Evolutionary conservation across 2,329 filamentous ascomycete genomes (phyloP).

Genomic region (Lecanicillium sp.): DNA sequence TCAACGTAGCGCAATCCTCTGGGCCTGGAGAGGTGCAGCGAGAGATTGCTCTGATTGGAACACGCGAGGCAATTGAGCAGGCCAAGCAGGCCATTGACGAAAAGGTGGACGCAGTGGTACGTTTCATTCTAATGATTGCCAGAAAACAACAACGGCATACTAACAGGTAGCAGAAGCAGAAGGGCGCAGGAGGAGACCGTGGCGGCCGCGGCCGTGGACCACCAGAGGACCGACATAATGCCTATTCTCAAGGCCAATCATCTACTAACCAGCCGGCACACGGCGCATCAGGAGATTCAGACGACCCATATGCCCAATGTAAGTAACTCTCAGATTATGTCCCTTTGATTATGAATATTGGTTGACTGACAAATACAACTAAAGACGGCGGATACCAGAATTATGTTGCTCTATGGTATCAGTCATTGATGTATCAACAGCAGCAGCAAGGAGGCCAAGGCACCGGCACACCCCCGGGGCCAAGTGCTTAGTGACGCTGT

Average conservation of each 20-base stretch:
- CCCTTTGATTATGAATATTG: neutral
- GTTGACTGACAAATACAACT: constrained; percentile 16
- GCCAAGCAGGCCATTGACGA: constrained; percentile 84
- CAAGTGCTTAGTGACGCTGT: neutral
- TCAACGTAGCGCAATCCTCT: constrained; percentile 80
- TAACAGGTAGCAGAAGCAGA: constrained; percentile 39
- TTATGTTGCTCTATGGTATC: constrained; percentile 75
- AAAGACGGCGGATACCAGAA: constrained; percentile 72
- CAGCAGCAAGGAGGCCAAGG: constrained; percentile 30
- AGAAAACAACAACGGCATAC: constrained; percentile 6
- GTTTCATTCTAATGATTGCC: constrained; percentile 22
- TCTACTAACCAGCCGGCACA: constrained; percentile 34
- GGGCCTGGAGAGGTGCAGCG: constrained; percentile 71
- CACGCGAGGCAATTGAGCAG: constrained; percentile 64
- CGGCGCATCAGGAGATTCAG: constrained; percentile 39
- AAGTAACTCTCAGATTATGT: constrained; percentile 24
- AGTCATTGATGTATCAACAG: constrained; percentile 46
- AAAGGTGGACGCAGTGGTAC: constrained; percentile 82
- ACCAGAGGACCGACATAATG: constrained; percentile 41
- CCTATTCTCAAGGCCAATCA: constrained; percentile 36
- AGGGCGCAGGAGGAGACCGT: constrained; percentile 36
- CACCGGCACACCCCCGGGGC: constrained; percentile 16
- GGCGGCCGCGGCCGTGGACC: constrained; percentile 30
- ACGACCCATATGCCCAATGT: constrained; percentile 71
- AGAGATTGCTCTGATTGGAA: constrained; percentile 79